Evolutionary conservation across 257 asterid genomes (phyloP), one percentile per base, ranked within the genome.

Genomic region (Solanum sejunctum): DNA sequence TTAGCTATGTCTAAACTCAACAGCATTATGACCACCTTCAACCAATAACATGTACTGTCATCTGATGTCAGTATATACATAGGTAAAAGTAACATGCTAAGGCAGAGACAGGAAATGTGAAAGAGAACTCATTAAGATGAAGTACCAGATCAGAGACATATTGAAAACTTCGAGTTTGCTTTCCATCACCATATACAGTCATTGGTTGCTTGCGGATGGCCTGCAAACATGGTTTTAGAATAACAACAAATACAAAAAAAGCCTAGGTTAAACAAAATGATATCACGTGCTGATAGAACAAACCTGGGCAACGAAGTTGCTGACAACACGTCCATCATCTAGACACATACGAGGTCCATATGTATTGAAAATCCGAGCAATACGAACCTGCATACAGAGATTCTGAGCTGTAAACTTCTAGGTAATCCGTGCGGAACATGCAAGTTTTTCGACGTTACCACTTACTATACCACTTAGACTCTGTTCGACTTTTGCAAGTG

Each of bases 301-400:
- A 88, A 96, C 99, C 99, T 96, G 99, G 15, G 99, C 88, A 85
- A 96, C 98, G 69, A 96, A 96, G 93, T 96, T 96, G 93, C 99
- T 96, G 88, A 94, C 99, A 83, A 96, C 99, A 80, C 99, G 99
- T n/a, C 99, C 99, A 89, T 96, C 99, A 90, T 96, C 99, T 83
- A 96, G 90, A 85, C 98, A 93, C 99, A 96, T 94, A 43, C 98
- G 98, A 85, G 98, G 99, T 63, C 99, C 99, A 64, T 96, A 96
- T 51, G 98, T 96, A 82, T 96, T 94, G 92, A 96, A 96, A 85
- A 96, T 96, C 83, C 99, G 98, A 21, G 98, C 98, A 86, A 96
- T 96, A 71, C 99, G 98, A 85, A 96, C 99, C 98, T 96, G 90
- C 80, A 85, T 21, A 82, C 26, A 16, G 52, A 78, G 64, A 78